A percentile compares a stretch with the other conserved stretches of the same genome.
Conservation (phyloP, 192 early-diverging fungal genomes). For the Dissophora ornata region DNA sequence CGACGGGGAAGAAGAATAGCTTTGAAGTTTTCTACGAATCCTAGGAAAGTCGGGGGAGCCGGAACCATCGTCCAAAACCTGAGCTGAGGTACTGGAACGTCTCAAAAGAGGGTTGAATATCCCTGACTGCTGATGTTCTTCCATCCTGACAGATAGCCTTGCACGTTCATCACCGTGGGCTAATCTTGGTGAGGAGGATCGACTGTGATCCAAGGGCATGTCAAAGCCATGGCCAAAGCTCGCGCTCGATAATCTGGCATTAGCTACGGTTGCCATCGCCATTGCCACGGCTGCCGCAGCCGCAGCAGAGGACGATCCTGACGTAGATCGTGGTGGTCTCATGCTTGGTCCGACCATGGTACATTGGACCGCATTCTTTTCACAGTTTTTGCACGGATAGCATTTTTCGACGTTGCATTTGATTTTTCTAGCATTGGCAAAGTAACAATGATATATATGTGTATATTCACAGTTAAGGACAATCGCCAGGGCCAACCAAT, state of each 20-base stretch:
- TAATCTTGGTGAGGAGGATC: slow-evolving; percentile 1
- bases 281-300: slow-evolving; percentile 42
- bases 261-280: slow-evolving; percentile 39
- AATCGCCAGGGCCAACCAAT: no score
- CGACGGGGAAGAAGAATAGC: slow-evolving; percentile 26
- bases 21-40: slow-evolving; percentile 24
- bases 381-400: slow-evolving; percentile 44
- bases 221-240: slow-evolving; percentile 8
- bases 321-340: slow-evolving; percentile 38
- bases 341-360: slow-evolving; percentile 47
- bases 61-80: slow-evolving; percentile 13
- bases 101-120: not conserved
- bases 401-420: slow-evolving; percentile 50
- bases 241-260: slow-evolving; percentile 15
- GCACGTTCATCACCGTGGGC: slow-evolving; percentile 10
- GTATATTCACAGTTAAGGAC: no score
- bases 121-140: slow-evolving; percentile 14
- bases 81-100: slow-evolving; percentile 16
- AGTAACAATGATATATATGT: no score
- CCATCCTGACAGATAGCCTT: not conserved
- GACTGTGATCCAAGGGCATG: not conserved
- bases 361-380: slow-evolving; percentile 39
- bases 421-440: slow-evolving; percentile 42
- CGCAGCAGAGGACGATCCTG: slow-evolving; percentile 41
- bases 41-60: slow-evolving; percentile 4